Base-by-base conservation (phyloP, 176 grass and related monocot genomes). In the Pharus latifolius region DNA sequence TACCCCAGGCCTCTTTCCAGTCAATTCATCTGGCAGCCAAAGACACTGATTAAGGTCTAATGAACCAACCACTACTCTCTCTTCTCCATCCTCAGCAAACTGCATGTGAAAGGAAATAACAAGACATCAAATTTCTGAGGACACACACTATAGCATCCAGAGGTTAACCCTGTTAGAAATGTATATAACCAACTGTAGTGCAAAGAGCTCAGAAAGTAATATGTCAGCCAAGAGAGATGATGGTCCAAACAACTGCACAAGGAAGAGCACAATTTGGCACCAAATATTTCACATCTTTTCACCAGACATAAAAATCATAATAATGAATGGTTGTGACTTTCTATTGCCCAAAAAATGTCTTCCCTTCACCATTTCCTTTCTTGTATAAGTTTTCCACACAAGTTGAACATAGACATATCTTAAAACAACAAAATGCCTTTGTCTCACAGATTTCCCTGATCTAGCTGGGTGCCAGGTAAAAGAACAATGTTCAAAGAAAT, bases 1-100 rank as follows among this genome's bases (percentile, higher is more conserved):
- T 90, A 97, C 90, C 90, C 88, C 74, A 34, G 95, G 90, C 61
- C 63, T 83, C 40, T 74, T 85, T 77, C 95, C 87, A 49, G 81
- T 90, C 50, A 98, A 81, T 78, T 98, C 95, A 58, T 90, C 81
- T 64, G 90, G 79, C 46, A 98, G 62, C 66, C 81, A 80, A 72
- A 88, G 87, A 76, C 90, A 93, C 42, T 90, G 90, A 77, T 93
- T 98, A 28, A 94, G 83, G 73, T 98, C 90, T 67, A 98, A 83
- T 53, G 81, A 90, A 41, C 95, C 84, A 65, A 93, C 71, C 18
- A 98, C 89, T 72, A 93, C 49, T 72, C 78, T 90, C n/a, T 93
- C 94, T 88, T 85, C 60, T 83, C 84, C 87, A 73, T 98, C 78
- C 56, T 84, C 64, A 56, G 63, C 67, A 81, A 88, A 93, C 90